Evolutionary conservation across 2,329 filamentous ascomycete species (phyloP), one percentile per base, ranked within the genome.

Genomic region (Cadophora malorum): DNA sequence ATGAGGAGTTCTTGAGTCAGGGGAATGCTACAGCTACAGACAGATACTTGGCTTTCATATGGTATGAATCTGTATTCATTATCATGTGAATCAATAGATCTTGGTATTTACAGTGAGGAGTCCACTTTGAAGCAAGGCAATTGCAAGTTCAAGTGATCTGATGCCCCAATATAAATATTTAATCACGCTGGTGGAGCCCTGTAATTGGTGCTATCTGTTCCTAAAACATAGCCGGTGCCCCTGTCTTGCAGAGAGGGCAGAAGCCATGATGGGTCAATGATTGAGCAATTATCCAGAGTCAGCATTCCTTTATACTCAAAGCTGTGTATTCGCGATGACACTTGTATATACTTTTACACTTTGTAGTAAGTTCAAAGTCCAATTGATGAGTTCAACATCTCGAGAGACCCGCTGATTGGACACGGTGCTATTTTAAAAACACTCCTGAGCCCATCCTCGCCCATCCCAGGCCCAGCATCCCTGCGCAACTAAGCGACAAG

Each of bases 141-240:
- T 28, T 25, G 28, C 33, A 58, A 35, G n/a, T 38, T 31, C 6
- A 21, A 53, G 12, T 45, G 41, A 45, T 45, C 52, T 55, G 33
- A 59, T 25, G 55, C 33, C 8, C 55, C 55, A 59, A 49, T 25
- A 59, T 58, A 38, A 59, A 61, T 61, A 5, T 28, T 47, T 47
- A 25, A 47, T 61, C 38, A 47, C 2, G 21, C 23, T 47, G 58
- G 38, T 61, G 55, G 58, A 61, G 33, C 58, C 14, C 14, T 45
- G 58, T 61, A 47, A 60, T 60, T 60, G 56, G 56, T 60, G 53
- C 28, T 56, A 56, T 56, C 28, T 35, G 53, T 56, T 56, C 53
- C 53, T 35, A 35, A 35, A 56, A 56, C 53, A 56, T 56, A 56
- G 16, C 53, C 21, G n/a, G 33, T 23, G 31, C 55, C 31, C 55